Evolutionary conservation across 2,329 filamentous ascomycete species (phyloP).

Genomic region (Xylaria sp.): DNA sequence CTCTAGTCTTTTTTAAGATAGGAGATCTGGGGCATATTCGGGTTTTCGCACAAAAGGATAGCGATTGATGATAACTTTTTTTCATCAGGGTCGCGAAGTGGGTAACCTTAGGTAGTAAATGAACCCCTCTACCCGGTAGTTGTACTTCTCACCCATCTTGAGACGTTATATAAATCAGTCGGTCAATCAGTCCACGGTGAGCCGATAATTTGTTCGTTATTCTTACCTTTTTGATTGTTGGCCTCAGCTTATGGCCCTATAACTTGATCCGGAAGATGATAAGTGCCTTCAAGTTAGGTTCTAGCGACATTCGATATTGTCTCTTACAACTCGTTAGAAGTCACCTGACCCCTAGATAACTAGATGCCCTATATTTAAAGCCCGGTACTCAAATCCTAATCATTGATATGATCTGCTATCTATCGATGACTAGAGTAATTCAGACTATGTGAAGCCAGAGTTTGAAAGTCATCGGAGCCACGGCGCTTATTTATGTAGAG

Average conservation of each 20-base stretch:
- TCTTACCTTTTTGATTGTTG: background rate
- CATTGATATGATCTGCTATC: background rate
- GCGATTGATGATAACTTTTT: conserved; percentile 34
- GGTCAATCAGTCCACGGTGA: background rate
- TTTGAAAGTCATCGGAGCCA: background rate
- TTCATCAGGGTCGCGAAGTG: background rate
- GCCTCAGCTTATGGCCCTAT: background rate
- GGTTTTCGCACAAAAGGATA: conserved; percentile 45
- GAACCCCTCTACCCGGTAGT: background rate
- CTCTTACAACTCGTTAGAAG: background rate
- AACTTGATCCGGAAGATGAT: background rate
- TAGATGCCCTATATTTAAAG: background rate
- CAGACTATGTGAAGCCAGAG: background rate
- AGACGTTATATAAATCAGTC: background rate
- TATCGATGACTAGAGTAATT: background rate
- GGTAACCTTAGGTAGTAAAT: background rate
- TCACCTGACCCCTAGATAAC: background rate
- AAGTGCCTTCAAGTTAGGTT: background rate
- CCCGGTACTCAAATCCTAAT: background rate
- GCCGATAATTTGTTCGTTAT: background rate
- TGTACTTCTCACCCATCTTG: background rate
- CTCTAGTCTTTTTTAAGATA: background rate
- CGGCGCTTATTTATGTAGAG: background rate
- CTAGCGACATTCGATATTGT: background rate
- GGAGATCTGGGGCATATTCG: conserved; percentile 33